phyloP scores from a whole-genome alignment of 495 filamentous ascomycete species.

The Lasiosphaeria ovina region DNA sequence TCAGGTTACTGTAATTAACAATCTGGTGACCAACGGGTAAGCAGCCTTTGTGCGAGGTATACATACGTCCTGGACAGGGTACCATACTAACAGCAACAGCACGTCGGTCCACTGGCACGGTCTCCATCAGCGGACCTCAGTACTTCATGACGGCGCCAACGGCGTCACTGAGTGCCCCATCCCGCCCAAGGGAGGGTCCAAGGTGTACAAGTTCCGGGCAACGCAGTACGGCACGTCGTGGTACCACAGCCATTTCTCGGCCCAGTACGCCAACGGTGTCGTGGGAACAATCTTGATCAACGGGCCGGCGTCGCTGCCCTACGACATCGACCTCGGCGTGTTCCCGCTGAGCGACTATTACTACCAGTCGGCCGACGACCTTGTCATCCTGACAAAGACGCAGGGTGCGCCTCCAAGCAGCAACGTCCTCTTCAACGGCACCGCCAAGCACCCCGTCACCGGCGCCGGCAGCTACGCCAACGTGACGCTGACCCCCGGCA shows the following conservation, averaged over 20 bases:
- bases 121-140: slow-evolving; percentile 38
- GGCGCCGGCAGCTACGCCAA: slow-evolving; percentile 36
- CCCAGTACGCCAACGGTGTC: slow-evolving; percentile 56
- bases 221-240: slow-evolving; percentile 56
- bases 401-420: slow-evolving; percentile 31
- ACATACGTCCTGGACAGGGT: background rate
- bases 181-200: slow-evolving; percentile 40
- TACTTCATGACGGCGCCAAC: slow-evolving; percentile 35
- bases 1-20: slow-evolving; percentile 56
- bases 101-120: slow-evolving; percentile 60
- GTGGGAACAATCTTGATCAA: slow-evolving; percentile 58
- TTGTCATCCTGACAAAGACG: slow-evolving; percentile 27
- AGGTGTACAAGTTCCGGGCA: slow-evolving; percentile 50
- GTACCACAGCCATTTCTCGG: slow-evolving; percentile 60
- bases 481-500: slow-evolving; percentile 44
- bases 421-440: slow-evolving; percentile 48
- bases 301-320: slow-evolving; percentile 53
- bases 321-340: slow-evolving; percentile 62
- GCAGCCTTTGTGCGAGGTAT: slow-evolving; percentile 1
- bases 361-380: slow-evolving; percentile 38
- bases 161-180: slow-evolving; percentile 42
- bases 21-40: slow-evolving; percentile 43
- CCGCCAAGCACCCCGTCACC: slow-evolving; percentile 42
- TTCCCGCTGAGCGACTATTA: slow-evolving; percentile 49
- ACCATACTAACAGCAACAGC: background rate